These are phyloP conservation scores for Fistulinella staudtii DNA, from an alignment of 1,284 basidiomycete species.

Conservation along the genomic window DNA sequence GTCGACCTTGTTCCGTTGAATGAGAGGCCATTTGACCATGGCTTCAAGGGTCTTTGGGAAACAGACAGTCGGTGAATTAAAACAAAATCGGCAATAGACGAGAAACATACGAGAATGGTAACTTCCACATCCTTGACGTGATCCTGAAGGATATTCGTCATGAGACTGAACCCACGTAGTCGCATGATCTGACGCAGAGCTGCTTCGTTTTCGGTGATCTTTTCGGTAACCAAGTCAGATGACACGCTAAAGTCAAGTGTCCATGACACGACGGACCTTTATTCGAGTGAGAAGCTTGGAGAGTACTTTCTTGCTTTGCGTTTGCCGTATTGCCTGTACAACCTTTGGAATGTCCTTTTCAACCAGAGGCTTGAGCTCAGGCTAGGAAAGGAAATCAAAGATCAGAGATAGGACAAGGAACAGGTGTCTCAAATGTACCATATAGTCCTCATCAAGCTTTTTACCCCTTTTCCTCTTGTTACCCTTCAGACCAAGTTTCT, in stretches of 20 bases:
- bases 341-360: conserved; percentile 87
- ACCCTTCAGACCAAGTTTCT: conserved; percentile 77
- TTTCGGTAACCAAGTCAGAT: conserved; percentile 3
- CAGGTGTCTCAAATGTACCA: conserved; percentile 43
- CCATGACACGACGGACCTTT: conserved; percentile 47
- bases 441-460: conserved; percentile 93
- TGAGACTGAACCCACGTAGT: conserved; percentile 89
- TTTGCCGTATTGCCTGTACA: conserved; percentile 88
- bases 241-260: not conserved
- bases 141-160: conserved; percentile 87
- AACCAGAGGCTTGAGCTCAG: conserved; percentile 69
- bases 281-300: conserved; percentile 84
- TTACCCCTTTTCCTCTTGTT: conserved; percentile 88
- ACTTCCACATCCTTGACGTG: conserved; percentile 72
- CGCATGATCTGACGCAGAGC: conserved; percentile 87
- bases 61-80: not conserved
- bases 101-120: conserved; percentile 54
- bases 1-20: conserved; percentile 91
- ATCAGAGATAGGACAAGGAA: not conserved
- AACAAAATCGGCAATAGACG: not conserved
- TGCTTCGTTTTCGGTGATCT: conserved; percentile 83
- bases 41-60: conserved; percentile 63
- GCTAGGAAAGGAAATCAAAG: conserved; percentile 36
- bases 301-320: conserved; percentile 80
- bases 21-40: conserved; percentile 78